Conservation (phyloP, 495 filamentous ascomycete genomes). For the Tuber magnatum region DNA sequence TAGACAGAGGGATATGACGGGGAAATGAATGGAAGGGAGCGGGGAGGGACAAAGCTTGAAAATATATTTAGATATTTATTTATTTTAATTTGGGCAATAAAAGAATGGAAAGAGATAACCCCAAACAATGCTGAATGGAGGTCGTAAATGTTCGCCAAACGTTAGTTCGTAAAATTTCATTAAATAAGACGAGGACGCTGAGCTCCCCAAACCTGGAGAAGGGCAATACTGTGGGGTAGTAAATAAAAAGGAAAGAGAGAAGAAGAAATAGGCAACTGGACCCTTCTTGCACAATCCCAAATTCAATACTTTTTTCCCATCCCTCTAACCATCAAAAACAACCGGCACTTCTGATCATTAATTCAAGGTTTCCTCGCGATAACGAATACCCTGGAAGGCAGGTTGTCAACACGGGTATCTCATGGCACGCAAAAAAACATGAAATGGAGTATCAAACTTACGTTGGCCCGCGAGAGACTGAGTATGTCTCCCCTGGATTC, state of each 20-base stretch:
- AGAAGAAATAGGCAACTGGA: conserved; percentile 4
- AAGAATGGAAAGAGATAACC: neutral
- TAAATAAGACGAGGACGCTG: neutral
- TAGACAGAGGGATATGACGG: neutral
- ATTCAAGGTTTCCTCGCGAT: conserved; percentile 37
- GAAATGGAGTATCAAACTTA: conserved; percentile 13
- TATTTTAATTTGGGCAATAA: conserved; percentile 1
- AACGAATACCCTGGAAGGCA: conserved; percentile 33
- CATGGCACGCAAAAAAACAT: neutral
- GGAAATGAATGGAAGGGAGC: neutral
- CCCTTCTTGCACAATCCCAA: neutral
- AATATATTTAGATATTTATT: neutral
- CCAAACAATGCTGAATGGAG: neutral
- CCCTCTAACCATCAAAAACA: conserved; percentile 4
- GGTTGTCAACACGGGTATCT: neutral
- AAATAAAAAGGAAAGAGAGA: neutral
- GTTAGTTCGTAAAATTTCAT: neutral
- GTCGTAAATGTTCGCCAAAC: neutral
- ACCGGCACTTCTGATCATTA: neutral
- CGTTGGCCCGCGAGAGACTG: conserved; percentile 27
- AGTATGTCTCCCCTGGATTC: conserved; percentile 24
- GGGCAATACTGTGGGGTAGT: neutral
- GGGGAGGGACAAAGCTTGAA: neutral
- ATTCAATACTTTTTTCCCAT: neutral
- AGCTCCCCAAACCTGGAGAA: neutral